Evolutionary conservation across 2,329 filamentous ascomycete species (phyloP), one percentile per base, ranked within the genome.

Genomic region (Neoascochyta sp.): DNA sequence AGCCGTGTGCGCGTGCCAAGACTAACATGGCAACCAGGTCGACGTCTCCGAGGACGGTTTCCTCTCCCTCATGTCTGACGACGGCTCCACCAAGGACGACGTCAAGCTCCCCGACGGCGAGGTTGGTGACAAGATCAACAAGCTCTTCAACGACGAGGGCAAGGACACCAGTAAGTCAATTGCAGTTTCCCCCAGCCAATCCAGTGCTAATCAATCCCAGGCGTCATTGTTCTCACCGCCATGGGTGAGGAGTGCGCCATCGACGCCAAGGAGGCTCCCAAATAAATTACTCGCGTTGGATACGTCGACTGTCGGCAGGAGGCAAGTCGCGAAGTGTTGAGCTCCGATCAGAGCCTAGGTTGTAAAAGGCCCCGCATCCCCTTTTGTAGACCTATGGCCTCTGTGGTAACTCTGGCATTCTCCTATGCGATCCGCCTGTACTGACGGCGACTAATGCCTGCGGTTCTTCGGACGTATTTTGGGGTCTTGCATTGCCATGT

Each of bases 231-330:
- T 66, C 84, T 94, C 65, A 86, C 86, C 59, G 81, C 92, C 66
- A 98, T 98, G 92, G 86, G 86, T 64, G 90, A 98, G 74, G 86
- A 96, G 78, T 72, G 77, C 57, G 84, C 82, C 62, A 83, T 95
- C 66, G 89, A 95, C 65, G 84, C 81, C 71, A 96, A 96, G 81
- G 89, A 95, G 74, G 86, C 86, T 68, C 81, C 85, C 67, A 69
- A 59, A 54, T 61, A 61, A 45, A 58, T 49, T 35, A 37, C 34
- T 22, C 39, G 34, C 34, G 38, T 52, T 49, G 47, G 37, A 48
- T 35, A 40, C 27, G 44, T 40, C 44, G 45, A 47, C 43, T 46
- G 39, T 52, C 47, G 40, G 50, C 42, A 45, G 41, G 35, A 43
- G 33, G 43, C 44, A 44, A 47, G 45, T 54, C 39, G 46, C 44